Conservation (phyloP, 441 rosid genomes). For the Pelargonium myrrhifolium region DNA sequence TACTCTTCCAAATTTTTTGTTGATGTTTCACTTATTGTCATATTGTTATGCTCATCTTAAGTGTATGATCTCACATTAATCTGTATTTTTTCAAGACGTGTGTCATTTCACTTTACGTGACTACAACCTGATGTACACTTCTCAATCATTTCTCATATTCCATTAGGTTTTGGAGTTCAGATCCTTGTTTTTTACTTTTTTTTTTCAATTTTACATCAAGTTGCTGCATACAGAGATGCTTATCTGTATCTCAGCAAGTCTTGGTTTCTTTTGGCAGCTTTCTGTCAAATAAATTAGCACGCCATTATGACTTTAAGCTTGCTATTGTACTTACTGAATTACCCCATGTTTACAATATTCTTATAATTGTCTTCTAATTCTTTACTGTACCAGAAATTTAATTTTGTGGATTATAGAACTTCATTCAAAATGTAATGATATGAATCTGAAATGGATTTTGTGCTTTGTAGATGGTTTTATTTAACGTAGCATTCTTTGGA, state of each 20-base stretch:
- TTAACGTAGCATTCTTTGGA: conserved; percentile 93
- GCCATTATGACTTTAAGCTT: neutral
- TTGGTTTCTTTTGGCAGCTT: neutral
- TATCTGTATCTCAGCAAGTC: neutral
- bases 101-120: neutral
- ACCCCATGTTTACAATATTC: neutral
- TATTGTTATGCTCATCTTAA: neutral
- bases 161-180: neutral
- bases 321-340: neutral
- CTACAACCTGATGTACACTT: neutral
- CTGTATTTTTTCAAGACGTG: neutral
- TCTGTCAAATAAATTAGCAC: neutral
- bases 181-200: too few relatives aligned
- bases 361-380: neutral
- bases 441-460: conserved; percentile 19
- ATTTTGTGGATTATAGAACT: neutral
- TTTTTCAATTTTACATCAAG: neutral
- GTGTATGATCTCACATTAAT: neutral
- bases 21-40: neutral
- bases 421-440: conserved; percentile 6
- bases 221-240: neutral
- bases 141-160: neutral
- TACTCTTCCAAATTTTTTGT: neutral
- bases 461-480: conserved; percentile 64
- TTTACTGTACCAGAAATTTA: neutral